Evolutionary conservation across 2,329 filamentous ascomycete genomes (phyloP).

Genomic region (Gaeumannomyces tritici): DNA sequence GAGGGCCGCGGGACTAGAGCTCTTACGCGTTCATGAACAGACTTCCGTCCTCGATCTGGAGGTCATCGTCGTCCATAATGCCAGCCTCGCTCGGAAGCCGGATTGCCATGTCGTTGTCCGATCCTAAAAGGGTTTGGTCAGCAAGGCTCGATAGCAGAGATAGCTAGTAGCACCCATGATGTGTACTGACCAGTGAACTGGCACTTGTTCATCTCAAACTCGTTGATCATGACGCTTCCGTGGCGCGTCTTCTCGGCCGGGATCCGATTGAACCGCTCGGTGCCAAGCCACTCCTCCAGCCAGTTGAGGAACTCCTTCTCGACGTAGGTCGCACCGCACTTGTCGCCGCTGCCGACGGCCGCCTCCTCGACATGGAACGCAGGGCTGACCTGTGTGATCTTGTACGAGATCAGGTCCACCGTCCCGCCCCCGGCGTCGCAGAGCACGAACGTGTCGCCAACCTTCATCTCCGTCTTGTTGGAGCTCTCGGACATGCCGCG

Average conservation of each 20-base stretch:
- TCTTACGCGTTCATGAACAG: conserved; percentile 2
- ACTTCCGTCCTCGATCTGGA: conserved; percentile 6
- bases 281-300: conserved; percentile 8
- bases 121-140: background rate
- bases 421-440: conserved; percentile 22
- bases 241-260: conserved; percentile 4
- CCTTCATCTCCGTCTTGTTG: conserved; percentile 10
- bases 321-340: conserved; percentile 9
- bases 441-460: conserved; percentile 15
- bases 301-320: conserved; percentile 9
- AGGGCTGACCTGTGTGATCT: conserved; percentile 31
- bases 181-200: conserved; percentile 3
- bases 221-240: conserved; percentile 7
- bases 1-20: background rate
- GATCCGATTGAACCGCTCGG: conserved; percentile 6
- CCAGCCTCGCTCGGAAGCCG: conserved; percentile 5
- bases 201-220: conserved; percentile 6
- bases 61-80: conserved; percentile 5
- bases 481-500: conserved; percentile 12
- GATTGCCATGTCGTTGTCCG: conserved; percentile 7
- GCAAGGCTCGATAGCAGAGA: no score
- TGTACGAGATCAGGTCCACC: conserved; percentile 41
- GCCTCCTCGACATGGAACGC: conserved; percentile 9
- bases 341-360: conserved; percentile 6
- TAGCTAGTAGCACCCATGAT: background rate